Base-by-base conservation (phyloP, 2,329 filamentous ascomycete genomes). In the Chrysoporthe cubensis region DNA sequence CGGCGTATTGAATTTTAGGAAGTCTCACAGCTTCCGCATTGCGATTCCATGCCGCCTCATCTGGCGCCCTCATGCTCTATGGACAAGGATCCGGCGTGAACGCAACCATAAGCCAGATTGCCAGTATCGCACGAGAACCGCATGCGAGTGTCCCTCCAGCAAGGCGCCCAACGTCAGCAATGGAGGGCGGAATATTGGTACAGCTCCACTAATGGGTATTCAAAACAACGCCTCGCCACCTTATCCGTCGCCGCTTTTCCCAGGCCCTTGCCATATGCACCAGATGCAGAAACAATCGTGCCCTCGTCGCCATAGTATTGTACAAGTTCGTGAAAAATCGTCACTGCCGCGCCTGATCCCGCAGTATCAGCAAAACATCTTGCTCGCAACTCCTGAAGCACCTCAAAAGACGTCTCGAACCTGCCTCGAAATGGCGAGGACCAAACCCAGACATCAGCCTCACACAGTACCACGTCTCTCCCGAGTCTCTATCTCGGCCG, bases 401-500 rank as follows among this genome's bases (percentile, higher is more conserved):
- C 21, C 34, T n/a, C 26, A 37, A 57, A 14, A 18, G n/a, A 26
- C 57, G 9, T 32, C 18, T 18, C n/a, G 46, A 18, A 34, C 32
- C n/a, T 42, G 26, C 21, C 16, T 32, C 32, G 9, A 6, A 11
- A 26, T 52, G 4, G 50, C 13, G 21, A 18, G 32, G 26, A 9
- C 13, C 21, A 14, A 16, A 2, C 5, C 34, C 18, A 34, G 14
- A 21, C 40, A 37, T 8, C 46, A 4, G 26, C 37, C 16, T 62
- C 52, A 67, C 43, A 63, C 60, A 37, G 65, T 67, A 4, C 58
- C 65, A 21, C 65, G 57, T 32, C 65, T 59, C 37, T 69, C 67
- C 54, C 66, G 66, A 56, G 69, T 66, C 64, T 74, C 74, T 6
- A 75, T 68, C n/a, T 79, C 77, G 3, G 76, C 72, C 40, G 79